Percentiles rank a stretch among this genome's conserved stretches.
phyloP scores from a whole-genome alignment of 371 early-diverging fungal species.

The Nematocida ausubeli region DNA sequence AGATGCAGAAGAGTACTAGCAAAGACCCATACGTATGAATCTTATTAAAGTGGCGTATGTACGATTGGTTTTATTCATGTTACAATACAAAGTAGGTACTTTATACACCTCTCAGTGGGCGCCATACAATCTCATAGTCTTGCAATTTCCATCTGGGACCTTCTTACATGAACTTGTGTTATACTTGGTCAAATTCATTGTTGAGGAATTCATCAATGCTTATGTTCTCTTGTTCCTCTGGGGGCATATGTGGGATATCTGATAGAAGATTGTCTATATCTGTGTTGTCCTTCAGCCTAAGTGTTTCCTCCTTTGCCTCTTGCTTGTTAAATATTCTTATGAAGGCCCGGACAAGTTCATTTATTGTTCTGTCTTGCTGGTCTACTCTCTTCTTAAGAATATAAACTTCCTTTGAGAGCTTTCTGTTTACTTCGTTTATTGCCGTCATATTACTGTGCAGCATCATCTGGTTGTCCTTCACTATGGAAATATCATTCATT shows the following conservation, averaged over 20 bases:
- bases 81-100: too few species aligned
- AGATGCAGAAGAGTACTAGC: too few species aligned
- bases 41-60: too few species aligned
- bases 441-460: conserved; percentile 54
- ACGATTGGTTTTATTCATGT: too few species aligned
- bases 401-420: conserved; percentile 56
- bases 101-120: too few species aligned
- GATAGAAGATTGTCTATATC: conserved; percentile 10
- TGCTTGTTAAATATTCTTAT: conserved; percentile 60
- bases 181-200: conserved; percentile 28
- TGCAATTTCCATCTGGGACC: too few species aligned
- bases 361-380: conserved; percentile 65
- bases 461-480: conserved; percentile 38
- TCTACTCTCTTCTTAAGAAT: conserved; percentile 64
- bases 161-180: neutral
- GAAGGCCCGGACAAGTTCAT: conserved; percentile 64
- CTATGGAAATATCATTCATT: conserved; percentile 6
- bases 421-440: conserved; percentile 58
- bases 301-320: conserved; percentile 29
- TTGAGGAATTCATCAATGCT: conserved; percentile 38
- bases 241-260: neutral
- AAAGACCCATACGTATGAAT: too few species aligned
- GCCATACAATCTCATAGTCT: too few species aligned
- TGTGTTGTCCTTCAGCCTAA: conserved; percentile 14
- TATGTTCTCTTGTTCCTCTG: conserved; percentile 1